Evolutionary conservation across 2,329 filamentous ascomycete genomes (phyloP).

Genomic region (Pseudogymnoascus sp.): DNA sequence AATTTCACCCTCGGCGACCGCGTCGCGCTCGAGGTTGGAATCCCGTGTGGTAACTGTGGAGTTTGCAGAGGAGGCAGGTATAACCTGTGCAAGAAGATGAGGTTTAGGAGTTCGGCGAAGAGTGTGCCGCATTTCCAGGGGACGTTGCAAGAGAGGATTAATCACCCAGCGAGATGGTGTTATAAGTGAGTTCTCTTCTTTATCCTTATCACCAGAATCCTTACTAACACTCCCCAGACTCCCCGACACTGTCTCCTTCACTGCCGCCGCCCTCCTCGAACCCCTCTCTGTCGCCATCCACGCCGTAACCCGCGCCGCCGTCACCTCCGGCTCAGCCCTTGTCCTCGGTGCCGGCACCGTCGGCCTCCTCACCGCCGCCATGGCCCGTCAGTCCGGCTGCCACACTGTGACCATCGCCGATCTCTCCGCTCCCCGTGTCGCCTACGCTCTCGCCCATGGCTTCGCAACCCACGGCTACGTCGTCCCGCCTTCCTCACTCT

Average conservation of each 20-base stretch:
- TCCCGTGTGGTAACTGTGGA: constrained; percentile 71
- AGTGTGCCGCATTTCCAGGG: constrained; percentile 56
- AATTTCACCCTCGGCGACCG: constrained; percentile 65
- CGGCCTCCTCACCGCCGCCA: constrained; percentile 77
- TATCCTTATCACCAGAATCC: background rate
- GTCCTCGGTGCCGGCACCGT: constrained; percentile 85
- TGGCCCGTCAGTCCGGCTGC: constrained; percentile 76
- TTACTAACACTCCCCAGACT: background rate
- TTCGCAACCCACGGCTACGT: constrained; percentile 53
- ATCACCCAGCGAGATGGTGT: constrained; percentile 53
- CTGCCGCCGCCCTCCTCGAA: constrained; percentile 86
- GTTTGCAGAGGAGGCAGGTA: constrained; percentile 76
- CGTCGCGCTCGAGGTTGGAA: constrained; percentile 86
- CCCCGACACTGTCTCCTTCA: constrained; percentile 43
- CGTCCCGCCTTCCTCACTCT: constrained; percentile 38
- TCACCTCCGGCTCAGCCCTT: constrained; percentile 67
- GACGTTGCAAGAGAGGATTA: constrained; percentile 53
- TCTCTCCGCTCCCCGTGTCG: constrained; percentile 48
- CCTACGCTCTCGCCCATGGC: constrained; percentile 48
- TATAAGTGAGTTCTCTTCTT: constrained; percentile 40
- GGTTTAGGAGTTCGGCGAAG: constrained; percentile 53
- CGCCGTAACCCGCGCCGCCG: constrained; percentile 63
- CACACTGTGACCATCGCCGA: constrained; percentile 75
- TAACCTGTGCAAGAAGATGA: constrained; percentile 83
- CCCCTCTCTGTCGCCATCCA: constrained; percentile 81